These are phyloP conservation scores for Euryodendron excelsum DNA, from an alignment of 148 eudicot genomes.

Conservation along the genomic window DNA sequence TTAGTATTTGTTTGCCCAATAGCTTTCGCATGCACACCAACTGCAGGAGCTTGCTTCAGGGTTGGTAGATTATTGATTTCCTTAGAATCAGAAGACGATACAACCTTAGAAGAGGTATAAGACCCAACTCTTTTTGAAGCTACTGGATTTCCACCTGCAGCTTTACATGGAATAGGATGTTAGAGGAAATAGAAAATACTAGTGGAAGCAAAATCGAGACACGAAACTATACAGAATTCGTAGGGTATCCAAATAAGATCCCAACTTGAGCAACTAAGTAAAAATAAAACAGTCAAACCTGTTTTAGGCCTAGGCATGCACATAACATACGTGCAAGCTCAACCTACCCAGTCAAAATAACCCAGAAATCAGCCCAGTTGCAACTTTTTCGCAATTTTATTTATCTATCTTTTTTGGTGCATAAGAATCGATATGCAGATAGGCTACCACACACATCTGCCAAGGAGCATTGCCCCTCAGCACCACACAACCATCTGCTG, in stretches of 20 bases:
- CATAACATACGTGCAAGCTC: neutral
- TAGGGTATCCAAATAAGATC: neutral
- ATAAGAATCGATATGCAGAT: too few relatives aligned
- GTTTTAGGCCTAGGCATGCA: neutral
- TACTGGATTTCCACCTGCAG: slow-evolving; percentile 73
- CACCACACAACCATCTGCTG: too few relatives aligned
- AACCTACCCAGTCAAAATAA: neutral
- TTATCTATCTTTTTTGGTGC: too few relatives aligned
- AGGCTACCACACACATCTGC: too few relatives aligned
- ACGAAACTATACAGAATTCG: neutral
- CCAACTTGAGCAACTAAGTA: neutral
- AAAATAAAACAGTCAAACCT: neutral
- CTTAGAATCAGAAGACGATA: slow-evolving; percentile 39
- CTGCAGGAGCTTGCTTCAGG: slow-evolving; percentile 46
- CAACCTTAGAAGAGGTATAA: slow-evolving; percentile 38
- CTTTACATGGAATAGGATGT: slow-evolving; percentile 20
- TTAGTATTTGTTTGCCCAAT: slow-evolving; percentile 34
- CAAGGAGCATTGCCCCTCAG: too few relatives aligned
- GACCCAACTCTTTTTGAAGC: slow-evolving; percentile 49
- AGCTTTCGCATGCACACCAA: slow-evolving; percentile 37
- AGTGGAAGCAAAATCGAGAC: neutral
- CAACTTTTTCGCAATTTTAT: neutral
- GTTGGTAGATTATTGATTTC: slow-evolving; percentile 29
- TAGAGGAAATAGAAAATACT: neutral
- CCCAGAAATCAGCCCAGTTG: neutral